Base-by-base conservation (phyloP, 108 stramenopile genomes). In the Mediolabrus comicus region DNA sequence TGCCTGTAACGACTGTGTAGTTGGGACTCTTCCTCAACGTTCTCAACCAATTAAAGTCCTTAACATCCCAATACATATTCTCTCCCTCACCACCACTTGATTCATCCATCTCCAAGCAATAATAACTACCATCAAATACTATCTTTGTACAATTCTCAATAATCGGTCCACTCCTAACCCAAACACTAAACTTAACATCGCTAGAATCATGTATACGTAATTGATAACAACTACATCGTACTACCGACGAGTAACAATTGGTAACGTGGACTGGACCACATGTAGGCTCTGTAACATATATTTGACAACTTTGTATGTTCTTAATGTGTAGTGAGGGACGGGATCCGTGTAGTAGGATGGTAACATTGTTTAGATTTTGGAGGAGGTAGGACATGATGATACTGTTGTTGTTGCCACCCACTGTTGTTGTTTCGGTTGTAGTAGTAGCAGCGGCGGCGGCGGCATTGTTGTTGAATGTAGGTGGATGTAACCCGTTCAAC, bases 61-160 rank as follows among this genome's bases (percentile, higher is more conserved):
- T 80, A 12, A 80, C 79, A 59, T 80, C 79, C 74, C 79, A 75
- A 57, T 71, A 80, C 73, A 80, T 71, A 39, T 80, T 80, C 61
- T 49, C 56, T 4, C 13, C 43, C 13, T 25, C 17, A 33, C 29
- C 67, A 39, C 54, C 28, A 34, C 3, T 4, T n/a, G n/a, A n/a
- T 24, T 51, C 17, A 36, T 28, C 33, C 17, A 27, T 43, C 31
- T 24, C 53, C 10, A 3, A 27, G 59, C 62, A 79, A 33, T 6
- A 33, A 53, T 74, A 74, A 46, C 69, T 53, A n/a, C 73, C 72
- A 3, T 22, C 53, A 70, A 80, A 80, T 11, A 51, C 59, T 43
- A 81, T 77, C 17, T 29, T 71, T 12, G 30, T 56, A 53, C 71
- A 81, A 55, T 65, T 66, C 71, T 81, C 80, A 56, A 81, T 81